Conservation (phyloP, 257 asterid species). For the Ajuga chamaepitys region DNA sequence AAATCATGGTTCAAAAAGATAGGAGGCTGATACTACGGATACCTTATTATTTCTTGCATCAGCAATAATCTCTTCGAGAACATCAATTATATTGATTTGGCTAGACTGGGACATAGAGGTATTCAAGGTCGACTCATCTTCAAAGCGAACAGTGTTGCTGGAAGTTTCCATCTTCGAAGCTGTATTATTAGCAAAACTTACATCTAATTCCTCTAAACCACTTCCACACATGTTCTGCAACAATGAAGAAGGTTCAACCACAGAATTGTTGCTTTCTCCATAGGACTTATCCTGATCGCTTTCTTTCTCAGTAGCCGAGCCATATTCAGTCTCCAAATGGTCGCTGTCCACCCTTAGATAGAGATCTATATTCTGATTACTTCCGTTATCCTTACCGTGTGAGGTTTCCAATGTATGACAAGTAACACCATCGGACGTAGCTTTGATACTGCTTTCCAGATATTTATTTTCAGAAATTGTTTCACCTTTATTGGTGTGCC, state of each 20-base stretch:
- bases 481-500: constrained; percentile 18
- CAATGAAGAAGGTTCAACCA: constrained; percentile 7
- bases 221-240: constrained; percentile 13
- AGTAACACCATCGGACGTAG: constrained; percentile 10
- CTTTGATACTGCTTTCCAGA: constrained; percentile 18
- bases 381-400: constrained; percentile 10
- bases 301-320: constrained; percentile 3
- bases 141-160: constrained; percentile 21
- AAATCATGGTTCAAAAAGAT: neutral
- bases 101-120: constrained; percentile 46
- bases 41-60: constrained; percentile 80
- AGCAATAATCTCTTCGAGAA: constrained; percentile 47
- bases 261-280: constrained; percentile 12
- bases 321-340: constrained; percentile 8
- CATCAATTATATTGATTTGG: constrained; percentile 37
- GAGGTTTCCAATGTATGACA: constrained; percentile 8
- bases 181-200: constrained; percentile 11
- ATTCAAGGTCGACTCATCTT: constrained; percentile 29
- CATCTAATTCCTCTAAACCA: constrained; percentile 24
- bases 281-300: constrained; percentile 8
- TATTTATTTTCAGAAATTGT: constrained; percentile 7
- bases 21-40: constrained; percentile 2
- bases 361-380: constrained; percentile 10
- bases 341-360: neutral
- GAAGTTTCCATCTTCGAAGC: constrained; percentile 18